phyloP scores from a whole-genome alignment of 345 rosid species.

The Salix caprea region DNA sequence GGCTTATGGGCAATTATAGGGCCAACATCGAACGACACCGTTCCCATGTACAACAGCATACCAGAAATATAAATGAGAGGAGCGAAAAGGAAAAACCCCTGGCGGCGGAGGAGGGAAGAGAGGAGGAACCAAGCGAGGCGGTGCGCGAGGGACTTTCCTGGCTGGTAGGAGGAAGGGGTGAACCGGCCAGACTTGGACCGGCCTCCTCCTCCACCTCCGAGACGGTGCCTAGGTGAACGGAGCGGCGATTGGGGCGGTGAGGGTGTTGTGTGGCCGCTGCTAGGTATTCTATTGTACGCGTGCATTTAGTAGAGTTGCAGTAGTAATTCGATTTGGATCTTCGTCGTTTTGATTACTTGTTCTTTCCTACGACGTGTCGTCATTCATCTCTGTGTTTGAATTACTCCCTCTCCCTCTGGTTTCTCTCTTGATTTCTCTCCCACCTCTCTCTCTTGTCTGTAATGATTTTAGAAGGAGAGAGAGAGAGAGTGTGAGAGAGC shows the following conservation, averaged over 20 bases:
- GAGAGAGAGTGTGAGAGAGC: slow-evolving; percentile 1
- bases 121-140: slow-evolving; percentile 80
- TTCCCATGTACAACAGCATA: slow-evolving; percentile 93
- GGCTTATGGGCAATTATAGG: slow-evolving; percentile 59
- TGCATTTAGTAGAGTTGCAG: slow-evolving; percentile 55
- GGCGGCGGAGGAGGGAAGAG: slow-evolving; percentile 88
- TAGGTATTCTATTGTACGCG: slow-evolving; percentile 66
- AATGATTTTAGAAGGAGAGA: neutral
- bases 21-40: slow-evolving; percentile 75
- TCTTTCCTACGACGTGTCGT: neutral
- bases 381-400: neutral
- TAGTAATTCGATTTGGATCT: neutral
- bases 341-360: neutral
- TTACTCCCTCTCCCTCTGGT: neutral
- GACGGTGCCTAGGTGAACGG: slow-evolving; percentile 85
- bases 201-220: slow-evolving; percentile 20
- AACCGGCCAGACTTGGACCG: slow-evolving; percentile 58
- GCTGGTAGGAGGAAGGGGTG: slow-evolving; percentile 24
- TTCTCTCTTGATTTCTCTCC: neutral
- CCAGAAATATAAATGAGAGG: slow-evolving; percentile 90
- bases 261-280: slow-evolving; percentile 94
- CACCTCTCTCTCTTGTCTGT: neutral
- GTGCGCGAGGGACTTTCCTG: slow-evolving; percentile 54
- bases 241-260: slow-evolving; percentile 94
- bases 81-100: slow-evolving; percentile 85